A percentile compares a stretch with the other conserved stretches of the same genome.
Conservation (phyloP, 2,329 filamentous ascomycete genomes). For the Microdochium bolleyi region DNA sequence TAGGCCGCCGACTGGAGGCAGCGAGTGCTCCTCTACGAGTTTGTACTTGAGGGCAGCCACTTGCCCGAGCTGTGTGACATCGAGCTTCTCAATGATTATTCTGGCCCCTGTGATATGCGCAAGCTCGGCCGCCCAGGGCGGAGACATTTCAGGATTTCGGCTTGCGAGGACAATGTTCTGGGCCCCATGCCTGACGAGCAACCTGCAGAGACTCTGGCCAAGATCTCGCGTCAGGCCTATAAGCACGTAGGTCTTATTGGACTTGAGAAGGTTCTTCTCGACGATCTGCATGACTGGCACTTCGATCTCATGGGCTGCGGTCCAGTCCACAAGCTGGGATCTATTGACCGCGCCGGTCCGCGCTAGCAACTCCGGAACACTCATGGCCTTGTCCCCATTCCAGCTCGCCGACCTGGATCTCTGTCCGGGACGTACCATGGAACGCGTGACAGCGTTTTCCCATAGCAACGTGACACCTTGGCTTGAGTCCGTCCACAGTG, state of each 20-base stretch:
- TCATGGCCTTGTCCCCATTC: background rate
- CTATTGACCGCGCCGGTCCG: background rate
- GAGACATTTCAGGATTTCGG: slow-evolving; percentile 21
- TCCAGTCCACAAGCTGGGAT: background rate
- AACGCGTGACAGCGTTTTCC: background rate
- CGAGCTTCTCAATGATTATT: slow-evolving; percentile 15
- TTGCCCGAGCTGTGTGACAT: slow-evolving; percentile 15
- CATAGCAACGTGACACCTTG: background rate
- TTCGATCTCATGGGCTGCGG: background rate
- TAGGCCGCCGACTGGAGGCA: slow-evolving; percentile 27
- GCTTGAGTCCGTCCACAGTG: background rate
- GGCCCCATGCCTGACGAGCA: slow-evolving; percentile 28
- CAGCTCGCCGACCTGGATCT: background rate
- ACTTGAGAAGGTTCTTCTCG: slow-evolving; percentile 1
- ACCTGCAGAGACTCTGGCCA: slow-evolving; percentile 31
- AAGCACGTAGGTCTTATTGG: slow-evolving; percentile 22
- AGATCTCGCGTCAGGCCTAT: slow-evolving; percentile 34
- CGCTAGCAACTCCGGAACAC: background rate
- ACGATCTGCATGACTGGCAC: background rate
- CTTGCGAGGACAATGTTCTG: slow-evolving; percentile 29
- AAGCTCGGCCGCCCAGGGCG: slow-evolving; percentile 24
- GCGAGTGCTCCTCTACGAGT: slow-evolving; percentile 4
- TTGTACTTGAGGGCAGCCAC: slow-evolving; percentile 18
- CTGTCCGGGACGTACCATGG: background rate
- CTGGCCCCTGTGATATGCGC: slow-evolving; percentile 7